These are phyloP conservation scores for Asclepias syriaca DNA, from an alignment of 257 asterid species.

Conservation along the genomic window DNA sequence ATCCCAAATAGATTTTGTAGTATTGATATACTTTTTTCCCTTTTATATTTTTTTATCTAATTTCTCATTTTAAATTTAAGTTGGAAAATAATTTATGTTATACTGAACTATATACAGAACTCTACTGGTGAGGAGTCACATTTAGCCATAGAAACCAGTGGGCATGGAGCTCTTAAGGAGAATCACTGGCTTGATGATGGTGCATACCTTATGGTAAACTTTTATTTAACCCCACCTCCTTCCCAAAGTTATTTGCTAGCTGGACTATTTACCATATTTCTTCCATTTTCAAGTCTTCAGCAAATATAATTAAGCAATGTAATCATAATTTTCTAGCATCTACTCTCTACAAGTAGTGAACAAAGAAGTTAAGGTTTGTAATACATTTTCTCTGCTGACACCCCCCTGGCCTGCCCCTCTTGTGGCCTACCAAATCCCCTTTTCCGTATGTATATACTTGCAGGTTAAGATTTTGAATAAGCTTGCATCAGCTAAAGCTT, in stretches of 20 bases:
- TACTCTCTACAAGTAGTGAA: neutral
- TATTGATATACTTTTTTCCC: neutral
- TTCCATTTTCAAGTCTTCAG: conserved; percentile 2
- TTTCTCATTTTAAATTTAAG: neutral
- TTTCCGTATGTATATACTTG: neutral
- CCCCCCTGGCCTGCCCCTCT: neutral
- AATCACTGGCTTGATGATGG: conserved; percentile 99
- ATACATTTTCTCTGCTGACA: neutral
- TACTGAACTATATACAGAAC: conserved; percentile 52
- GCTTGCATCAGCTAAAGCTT: conserved; percentile 92
- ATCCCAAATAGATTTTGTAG: neutral
- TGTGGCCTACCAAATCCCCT: neutral
- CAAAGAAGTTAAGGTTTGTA: neutral
- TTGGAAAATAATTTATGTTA: conserved; percentile 3
- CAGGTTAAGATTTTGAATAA: conserved; percentile 94
- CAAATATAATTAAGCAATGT: neutral
- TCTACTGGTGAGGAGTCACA: conserved; percentile 83
- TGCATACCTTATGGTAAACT: conserved; percentile 89
- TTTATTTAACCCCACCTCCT: neutral
- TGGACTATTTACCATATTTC: neutral
- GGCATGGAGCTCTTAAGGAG: conserved; percentile 99
- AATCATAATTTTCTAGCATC: neutral
- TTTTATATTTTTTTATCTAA: neutral
- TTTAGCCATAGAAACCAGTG: conserved; percentile 99
- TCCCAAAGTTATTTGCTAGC: neutral